A percentile compares a stretch with the other conserved stretches of the same genome.
Evolutionary conservation across 345 rosid genomes (phyloP).

Genomic region (Lumnitzera littorea): DNA sequence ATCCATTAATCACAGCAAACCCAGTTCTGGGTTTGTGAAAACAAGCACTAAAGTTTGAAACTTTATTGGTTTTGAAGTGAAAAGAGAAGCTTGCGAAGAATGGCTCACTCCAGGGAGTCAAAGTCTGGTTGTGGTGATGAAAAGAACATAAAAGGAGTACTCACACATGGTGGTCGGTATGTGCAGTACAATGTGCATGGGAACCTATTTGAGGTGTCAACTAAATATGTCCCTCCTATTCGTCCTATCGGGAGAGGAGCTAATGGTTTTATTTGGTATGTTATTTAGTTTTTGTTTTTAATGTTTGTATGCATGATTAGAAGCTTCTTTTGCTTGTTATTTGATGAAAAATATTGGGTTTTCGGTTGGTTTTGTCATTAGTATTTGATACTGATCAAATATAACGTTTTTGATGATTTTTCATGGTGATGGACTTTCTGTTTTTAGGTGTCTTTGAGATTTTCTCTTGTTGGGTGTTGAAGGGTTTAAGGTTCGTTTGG

Average conservation of each 20-base stretch:
- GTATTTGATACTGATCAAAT: too few species aligned
- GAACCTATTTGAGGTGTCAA: conserved; percentile 59
- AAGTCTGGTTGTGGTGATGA: conserved; percentile 20
- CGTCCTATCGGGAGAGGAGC: conserved; percentile 75
- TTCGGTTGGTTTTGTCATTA: neutral
- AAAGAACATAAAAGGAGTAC: conserved; percentile 41
- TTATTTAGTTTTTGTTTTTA: neutral
- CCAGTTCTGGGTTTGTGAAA: conserved; percentile 9
- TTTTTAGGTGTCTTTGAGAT: too few species aligned
- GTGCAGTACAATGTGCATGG: conserved; percentile 67
- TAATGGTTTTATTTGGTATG: conserved; percentile 65
- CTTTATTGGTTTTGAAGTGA: too few species aligned
- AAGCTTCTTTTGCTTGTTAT: neutral
- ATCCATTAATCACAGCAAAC: neutral
- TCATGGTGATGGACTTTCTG: too few species aligned
- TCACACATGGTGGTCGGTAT: conserved; percentile 60
- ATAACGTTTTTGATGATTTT: too few species aligned
- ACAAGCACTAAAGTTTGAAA: too few species aligned
- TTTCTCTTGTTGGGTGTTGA: too few species aligned
- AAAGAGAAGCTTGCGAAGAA: neutral
- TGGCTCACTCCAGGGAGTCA: conserved; percentile 33
- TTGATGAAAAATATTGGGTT: neutral
- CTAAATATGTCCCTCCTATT: conserved; percentile 68
- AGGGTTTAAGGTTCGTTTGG: too few species aligned
- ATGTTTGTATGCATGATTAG: neutral